Base-by-base conservation (phyloP, 1,284 basidiomycete species). In the Schizopora paradoxa region DNA sequence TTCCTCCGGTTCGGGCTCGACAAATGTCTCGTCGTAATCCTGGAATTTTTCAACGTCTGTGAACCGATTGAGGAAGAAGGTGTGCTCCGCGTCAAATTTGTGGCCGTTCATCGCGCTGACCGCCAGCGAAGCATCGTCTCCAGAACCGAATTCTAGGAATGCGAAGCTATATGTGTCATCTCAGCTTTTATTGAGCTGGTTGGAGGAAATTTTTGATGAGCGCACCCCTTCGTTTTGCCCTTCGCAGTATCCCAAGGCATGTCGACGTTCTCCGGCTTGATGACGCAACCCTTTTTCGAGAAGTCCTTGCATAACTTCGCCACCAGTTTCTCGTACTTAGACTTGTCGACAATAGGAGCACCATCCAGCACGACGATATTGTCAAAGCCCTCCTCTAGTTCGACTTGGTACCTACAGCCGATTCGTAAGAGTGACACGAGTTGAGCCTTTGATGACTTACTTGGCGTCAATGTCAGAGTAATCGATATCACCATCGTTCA, bases 381-480 rank as follows among this genome's bases (percentile, higher is more conserved):
- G 69, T 95, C 92, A 57, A 92, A 79, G 41, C 86, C 77, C 55
- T 91, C 86, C 58, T 87, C 86, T 58, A 76, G 81, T 51, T 82
- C 74, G 60, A 87, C 86, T 55, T 77, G 75, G 66, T 90, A 91
- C 72, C 89, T 93, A 58, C n/a, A 22, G 36, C 21, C 38, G 41
- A 47, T 36, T 51, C 52, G 45, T n/a, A 58, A 43, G 26, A 47
- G 23, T 22, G 14, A 35, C 19, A 21, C 19, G 21, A 32, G 35
- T 38, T 32, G 13, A 37, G 26, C 18, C 25, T 23, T 35, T 33
- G 7, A 43, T 41, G 35, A 45, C 34, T 47, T 40, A 95, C 91
- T 91, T 90, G 68, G 77, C 79, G 63, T 98, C 94, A 56, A 99
- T 96, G 63, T 98, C 94, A 45, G 86, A 80, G 64, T 86, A 98